Evolutionary conservation across 257 asterid genomes (phyloP).

Genomic region (Schizonepeta tenuifolia): DNA sequence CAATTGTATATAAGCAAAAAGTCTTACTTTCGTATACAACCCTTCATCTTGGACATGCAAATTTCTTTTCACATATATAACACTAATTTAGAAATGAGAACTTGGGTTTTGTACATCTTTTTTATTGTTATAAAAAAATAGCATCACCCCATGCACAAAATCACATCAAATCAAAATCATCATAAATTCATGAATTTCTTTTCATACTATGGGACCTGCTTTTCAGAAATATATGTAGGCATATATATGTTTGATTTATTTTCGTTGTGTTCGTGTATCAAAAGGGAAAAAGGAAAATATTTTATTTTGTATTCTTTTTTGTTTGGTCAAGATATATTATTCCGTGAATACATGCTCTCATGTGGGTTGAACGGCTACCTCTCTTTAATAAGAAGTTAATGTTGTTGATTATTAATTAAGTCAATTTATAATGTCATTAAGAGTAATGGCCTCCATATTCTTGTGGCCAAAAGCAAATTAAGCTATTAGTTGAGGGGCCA

Average conservation of each 20-base stretch:
- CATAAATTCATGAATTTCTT: conserved; percentile 20
- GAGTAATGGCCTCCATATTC: conserved; percentile 5
- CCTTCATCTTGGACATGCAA: no score
- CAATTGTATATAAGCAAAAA: no score
- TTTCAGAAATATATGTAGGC: background rate
- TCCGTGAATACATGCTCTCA: conserved; percentile 30
- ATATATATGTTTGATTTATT: background rate
- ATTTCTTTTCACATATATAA: background rate
- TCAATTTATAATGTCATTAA: conserved; percentile 16
- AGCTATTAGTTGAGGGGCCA: conserved; percentile 15
- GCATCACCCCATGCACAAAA: background rate
- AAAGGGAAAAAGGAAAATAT: background rate
- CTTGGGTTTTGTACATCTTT: background rate
- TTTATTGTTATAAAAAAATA: background rate
- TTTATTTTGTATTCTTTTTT: background rate
- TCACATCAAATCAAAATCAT: conserved; percentile 29
- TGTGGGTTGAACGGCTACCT: conserved; percentile 47
- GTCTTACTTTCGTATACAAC: no score
- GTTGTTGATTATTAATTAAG: conserved; percentile 17
- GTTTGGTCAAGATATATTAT: conserved; percentile 28
- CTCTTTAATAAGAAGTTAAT: conserved; percentile 36
- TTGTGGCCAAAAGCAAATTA: conserved; percentile 27
- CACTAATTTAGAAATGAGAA: background rate
- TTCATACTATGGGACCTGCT: background rate
- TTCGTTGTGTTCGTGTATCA: background rate